Conservation (phyloP, 495 filamentous ascomycete species). For the Poronia punctata region DNA sequence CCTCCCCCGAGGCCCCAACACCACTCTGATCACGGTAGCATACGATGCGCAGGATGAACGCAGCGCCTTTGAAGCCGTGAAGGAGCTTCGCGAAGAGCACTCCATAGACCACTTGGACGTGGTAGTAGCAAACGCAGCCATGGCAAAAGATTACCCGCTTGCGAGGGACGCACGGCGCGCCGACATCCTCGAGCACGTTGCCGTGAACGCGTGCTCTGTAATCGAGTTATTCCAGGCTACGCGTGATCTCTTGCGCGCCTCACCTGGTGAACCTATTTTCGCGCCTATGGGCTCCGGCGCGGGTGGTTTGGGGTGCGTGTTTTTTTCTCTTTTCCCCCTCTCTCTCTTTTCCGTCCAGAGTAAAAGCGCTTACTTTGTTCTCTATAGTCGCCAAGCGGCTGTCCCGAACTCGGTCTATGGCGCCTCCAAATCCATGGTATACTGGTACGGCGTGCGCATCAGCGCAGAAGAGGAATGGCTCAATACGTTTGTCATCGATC, state of each 20-base stretch:
- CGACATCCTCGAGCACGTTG: conserved; percentile 13
- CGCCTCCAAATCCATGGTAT: conserved; percentile 31
- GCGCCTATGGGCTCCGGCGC: conserved; percentile 28
- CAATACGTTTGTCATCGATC: conserved; percentile 18
- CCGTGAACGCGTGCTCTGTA: conserved; percentile 12
- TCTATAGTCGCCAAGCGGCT: conserved; percentile 16
- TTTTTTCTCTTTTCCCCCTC: background rate
- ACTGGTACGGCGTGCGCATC: conserved; percentile 36
- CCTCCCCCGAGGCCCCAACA: conserved; percentile 15
- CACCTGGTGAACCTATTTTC: conserved; percentile 26
- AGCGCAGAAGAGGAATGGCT: conserved; percentile 35
- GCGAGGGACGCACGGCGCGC: conserved; percentile 9
- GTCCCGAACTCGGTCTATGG: conserved; percentile 36
- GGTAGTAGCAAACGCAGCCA: conserved; percentile 21
- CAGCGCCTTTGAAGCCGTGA: conserved; percentile 12
- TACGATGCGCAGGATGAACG: conserved; percentile 12
- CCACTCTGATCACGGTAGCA: conserved; percentile 14
- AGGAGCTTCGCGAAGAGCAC: conserved; percentile 9
- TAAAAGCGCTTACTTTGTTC: conserved; percentile 1
- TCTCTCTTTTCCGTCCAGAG: conserved; percentile 7
- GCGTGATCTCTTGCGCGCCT: conserved; percentile 17
- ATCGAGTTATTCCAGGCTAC: conserved; percentile 19
- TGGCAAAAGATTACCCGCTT: conserved; percentile 11
- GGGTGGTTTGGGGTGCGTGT: conserved; percentile 18
- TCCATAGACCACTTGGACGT: conserved; percentile 16